Evolutionary conservation across 495 filamentous ascomycete species (phyloP), one percentile per base, ranked within the genome.

Genomic region (Xylaria nigripes): DNA sequence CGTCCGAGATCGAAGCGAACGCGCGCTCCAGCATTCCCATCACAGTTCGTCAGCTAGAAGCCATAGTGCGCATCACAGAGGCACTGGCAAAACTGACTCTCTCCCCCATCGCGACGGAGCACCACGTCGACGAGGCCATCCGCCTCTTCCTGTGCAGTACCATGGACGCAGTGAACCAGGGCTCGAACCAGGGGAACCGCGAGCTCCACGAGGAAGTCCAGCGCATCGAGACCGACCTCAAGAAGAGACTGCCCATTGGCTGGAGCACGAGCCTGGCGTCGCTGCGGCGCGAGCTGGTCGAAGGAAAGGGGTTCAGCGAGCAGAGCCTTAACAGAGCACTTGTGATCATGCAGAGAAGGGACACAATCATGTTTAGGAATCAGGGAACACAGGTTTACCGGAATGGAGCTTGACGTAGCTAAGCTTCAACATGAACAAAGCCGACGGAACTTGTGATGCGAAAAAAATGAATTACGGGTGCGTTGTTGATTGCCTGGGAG

Each of bases 81-180:
- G 87, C 93, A 1, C 81, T 99, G 2, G 93, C 93, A 50, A 99
- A 99, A 68, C 72, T 99, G 15, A 77, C 84, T 1, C 82, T 99
- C 22, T 87, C 84, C 0, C 84, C 90, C 23, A 76, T 96, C 24
- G 93, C 91, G 19, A 89, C 85, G 1, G 90, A 95, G 69, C 76
- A 81, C 48, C 93, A 99, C 69, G 93, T 99, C 46, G 90, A 99
- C 66, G 93, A 99, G 73, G 93, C 94, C 1, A 99, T 99, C 63
- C 86, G 94, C 0, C 81, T 99, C 25, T 99, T 99, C 84, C 74
- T 99, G 4, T 94, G 92, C 41, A 88, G 83, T 1, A 99, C 93
- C 46, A 99, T 99, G 93, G 92, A 99, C 69, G 93, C 93, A 2
- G 89, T 96, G 38, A 89, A 87, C 41, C 89, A 95, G 62, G 93